These are phyloP conservation scores for Microsporum ferrugineum DNA, from an alignment of 2,329 filamentous ascomycete genomes.

Conservation along the genomic window DNA sequence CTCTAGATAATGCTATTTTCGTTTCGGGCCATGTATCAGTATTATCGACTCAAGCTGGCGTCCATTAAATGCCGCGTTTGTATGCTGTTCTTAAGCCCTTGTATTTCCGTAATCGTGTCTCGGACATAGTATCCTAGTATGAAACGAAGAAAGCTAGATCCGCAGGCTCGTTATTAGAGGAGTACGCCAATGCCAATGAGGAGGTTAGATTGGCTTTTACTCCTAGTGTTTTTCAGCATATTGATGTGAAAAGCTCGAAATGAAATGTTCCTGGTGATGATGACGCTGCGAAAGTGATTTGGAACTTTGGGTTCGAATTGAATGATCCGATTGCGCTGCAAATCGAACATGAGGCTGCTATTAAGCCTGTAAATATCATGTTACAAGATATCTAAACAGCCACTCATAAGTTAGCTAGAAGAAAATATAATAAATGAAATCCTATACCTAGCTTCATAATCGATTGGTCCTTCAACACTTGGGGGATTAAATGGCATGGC, in stretches of 20 bases:
- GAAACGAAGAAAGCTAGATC: constrained; percentile 8
- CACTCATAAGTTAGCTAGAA: too few relatives aligned
- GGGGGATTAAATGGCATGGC: too few relatives aligned
- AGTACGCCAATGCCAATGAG: constrained; percentile 7
- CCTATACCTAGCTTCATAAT: too few relatives aligned
- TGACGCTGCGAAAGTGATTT: constrained; percentile 6
- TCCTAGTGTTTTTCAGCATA: constrained; percentile 9
- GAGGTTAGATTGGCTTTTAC: constrained; percentile 11
- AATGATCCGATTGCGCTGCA: constrained; percentile 9
- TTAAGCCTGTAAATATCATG: not conserved
- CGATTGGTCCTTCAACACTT: too few relatives aligned
- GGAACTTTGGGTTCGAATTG: constrained; percentile 9
- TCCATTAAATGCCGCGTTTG: constrained; percentile 10
- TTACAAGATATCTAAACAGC: too few relatives aligned
- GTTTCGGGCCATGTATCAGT: constrained; percentile 1
- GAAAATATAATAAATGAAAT: too few relatives aligned
- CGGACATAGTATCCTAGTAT: constrained; percentile 8
- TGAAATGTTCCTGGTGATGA: not conserved
- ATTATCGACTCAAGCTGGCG: constrained; percentile 5
- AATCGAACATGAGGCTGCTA: constrained; percentile 5
- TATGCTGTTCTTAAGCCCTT: constrained; percentile 9
- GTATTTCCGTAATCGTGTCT: constrained; percentile 8
- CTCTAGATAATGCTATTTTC: constrained; percentile 7
- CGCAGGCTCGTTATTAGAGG: constrained; percentile 7
- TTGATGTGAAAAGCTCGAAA: constrained; percentile 8